Base-by-base conservation (phyloP, 495 filamentous ascomycete genomes). In the Acidiella bohemica region DNA sequence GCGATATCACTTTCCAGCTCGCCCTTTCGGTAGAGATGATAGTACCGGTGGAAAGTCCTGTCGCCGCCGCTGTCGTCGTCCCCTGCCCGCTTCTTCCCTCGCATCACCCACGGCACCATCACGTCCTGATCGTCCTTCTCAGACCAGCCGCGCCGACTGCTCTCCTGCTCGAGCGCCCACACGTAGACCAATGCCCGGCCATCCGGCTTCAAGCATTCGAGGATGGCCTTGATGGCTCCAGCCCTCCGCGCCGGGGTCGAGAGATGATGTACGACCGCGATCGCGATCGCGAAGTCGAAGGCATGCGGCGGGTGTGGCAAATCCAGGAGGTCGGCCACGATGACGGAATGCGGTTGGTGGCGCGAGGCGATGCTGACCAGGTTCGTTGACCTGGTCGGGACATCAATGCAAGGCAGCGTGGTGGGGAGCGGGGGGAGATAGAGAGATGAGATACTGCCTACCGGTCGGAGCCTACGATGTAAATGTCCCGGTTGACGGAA, bases 111-210 rank as follows among this genome's bases (percentile, higher is more conserved):
- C 12, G 90, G 90, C 32, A 97, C 90, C 71, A 96, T 83, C 43
- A 93, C 74, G 63, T 97, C 90, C 60, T 96, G 87, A 42, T 76
- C 73, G 51, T 80, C 72, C 12, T 77, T 79, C 54, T 86, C 81
- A 47, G 84, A 80, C 90, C 88, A 97, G 14, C 90, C 90, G 52
- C 90, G 67, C 41, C 92, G 78, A 56, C 86, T 94, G 44, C 62
- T 64, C 57, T 81, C 80, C 59, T 97, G 90, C 63, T 97, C 90
- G 18, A 97, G 68, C 2, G 90, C 90, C 90, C 90, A 97, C n/a
- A 88, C 90, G 57, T 88, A 93, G 18, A 95, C 67, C 44, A 97
- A 60, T 13, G 81, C 75, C 55, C 67, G 76, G 10, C 85, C 84
- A 9, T 65, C 62, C 13, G 56, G 61, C 45, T 61, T 72, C 44